These are phyloP conservation scores for Takakia lepidozioides DNA, from an alignment of 225 moss, liverwort and hornwort species.

Conservation along the genomic window DNA sequence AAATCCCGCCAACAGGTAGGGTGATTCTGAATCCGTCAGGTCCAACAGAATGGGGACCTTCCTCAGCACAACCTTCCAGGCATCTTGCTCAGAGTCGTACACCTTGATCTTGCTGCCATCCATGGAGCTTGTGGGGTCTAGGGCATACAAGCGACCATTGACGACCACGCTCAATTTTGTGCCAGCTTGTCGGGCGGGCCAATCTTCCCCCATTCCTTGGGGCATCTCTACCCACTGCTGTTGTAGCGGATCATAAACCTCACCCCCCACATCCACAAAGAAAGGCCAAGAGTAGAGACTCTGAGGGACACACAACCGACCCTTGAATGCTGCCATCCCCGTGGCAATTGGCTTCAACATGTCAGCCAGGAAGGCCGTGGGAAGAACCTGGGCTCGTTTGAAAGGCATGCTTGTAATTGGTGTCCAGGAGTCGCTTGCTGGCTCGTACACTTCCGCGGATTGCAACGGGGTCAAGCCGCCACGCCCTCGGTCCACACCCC, in stretches of 20 bases:
- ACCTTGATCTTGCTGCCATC: constrained; percentile 98
- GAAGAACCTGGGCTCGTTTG: constrained; percentile 81
- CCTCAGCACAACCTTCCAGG: constrained; percentile 86
- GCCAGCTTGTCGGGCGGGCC: constrained; percentile 97
- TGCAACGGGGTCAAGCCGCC: constrained; percentile 88
- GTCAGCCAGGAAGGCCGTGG: constrained; percentile 80
- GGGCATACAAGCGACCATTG: constrained; percentile 80
- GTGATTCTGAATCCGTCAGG: constrained; percentile 87
- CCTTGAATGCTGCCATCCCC: constrained; percentile 86
- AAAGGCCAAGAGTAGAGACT: constrained; percentile 98
- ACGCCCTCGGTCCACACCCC: constrained; percentile 87
- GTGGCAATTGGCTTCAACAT: constrained; percentile 99
- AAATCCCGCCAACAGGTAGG: constrained; percentile 87
- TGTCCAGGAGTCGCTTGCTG: constrained; percentile 72
- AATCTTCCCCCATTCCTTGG: constrained; percentile 91
- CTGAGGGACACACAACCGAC: constrained; percentile 83
- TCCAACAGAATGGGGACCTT: constrained; percentile 91
- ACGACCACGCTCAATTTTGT: constrained; percentile 96
- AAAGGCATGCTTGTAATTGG: constrained; percentile 94
- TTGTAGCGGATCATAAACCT: constrained; percentile 70
- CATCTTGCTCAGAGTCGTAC: constrained; percentile 88
- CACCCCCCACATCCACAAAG: constrained; percentile 97
- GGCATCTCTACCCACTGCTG: constrained; percentile 92
- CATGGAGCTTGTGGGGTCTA: constrained; percentile 90
- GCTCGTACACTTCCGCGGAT: constrained; percentile 94